Percentiles rank a stretch among this genome's conserved stretches.
phyloP scores from a whole-genome alignment of 208 protist genomes.

The Crithidia sp. region DNA sequence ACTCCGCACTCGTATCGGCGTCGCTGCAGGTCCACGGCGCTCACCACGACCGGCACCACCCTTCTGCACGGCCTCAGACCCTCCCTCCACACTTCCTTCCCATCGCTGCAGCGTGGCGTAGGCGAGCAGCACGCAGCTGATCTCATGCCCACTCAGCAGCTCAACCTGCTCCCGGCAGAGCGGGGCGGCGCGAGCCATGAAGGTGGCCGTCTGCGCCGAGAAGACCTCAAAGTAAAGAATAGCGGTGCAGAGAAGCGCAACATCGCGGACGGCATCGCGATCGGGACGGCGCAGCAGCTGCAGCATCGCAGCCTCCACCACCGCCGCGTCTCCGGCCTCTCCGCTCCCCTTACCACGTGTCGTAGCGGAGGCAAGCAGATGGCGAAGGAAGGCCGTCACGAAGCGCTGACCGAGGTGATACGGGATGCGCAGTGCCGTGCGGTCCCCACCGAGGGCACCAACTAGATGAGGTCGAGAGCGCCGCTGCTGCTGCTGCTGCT shows the following conservation, averaged over 20 bases:
- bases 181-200: conserved; percentile 57
- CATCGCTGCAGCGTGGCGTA: conserved; percentile 63
- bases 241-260: conserved; percentile 61
- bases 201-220: conserved; percentile 40
- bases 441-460: conserved; percentile 29
- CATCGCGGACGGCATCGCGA: conserved; percentile 40
- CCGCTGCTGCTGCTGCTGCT: neutral
- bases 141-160: conserved; percentile 55
- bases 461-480: conserved; percentile 16
- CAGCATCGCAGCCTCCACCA: neutral
- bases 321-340: neutral
- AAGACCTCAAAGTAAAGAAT: conserved; percentile 73
- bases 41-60: too few relatives aligned
- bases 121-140: conserved; percentile 64
- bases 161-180: conserved; percentile 44
- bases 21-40: neutral
- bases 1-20: conserved; percentile 5
- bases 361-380: conserved; percentile 12
- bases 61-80: too few relatives aligned
- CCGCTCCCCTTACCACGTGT: neutral
- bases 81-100: neutral
- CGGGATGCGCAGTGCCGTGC: conserved; percentile 48
- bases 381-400: conserved; percentile 17
- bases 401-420: conserved; percentile 62
- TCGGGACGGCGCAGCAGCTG: conserved; percentile 2